Conservation (phyloP, 768 basidiomycete genomes). For the Stropharia rugosoannulata region DNA sequence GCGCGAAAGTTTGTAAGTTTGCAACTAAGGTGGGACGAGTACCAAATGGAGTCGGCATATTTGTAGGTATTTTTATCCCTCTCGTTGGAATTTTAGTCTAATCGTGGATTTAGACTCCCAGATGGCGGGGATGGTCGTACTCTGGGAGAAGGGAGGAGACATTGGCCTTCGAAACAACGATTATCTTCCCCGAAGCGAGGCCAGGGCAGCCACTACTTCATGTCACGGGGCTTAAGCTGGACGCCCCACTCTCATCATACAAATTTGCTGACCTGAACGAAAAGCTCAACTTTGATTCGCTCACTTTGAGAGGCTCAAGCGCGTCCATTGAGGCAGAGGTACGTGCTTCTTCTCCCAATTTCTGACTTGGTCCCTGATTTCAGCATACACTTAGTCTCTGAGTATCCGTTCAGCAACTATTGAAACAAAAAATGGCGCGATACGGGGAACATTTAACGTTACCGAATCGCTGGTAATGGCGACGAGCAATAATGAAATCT, state of each 20-base stretch:
- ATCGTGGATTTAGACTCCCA: slow-evolving; percentile 10
- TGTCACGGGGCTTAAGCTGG: slow-evolving; percentile 44
- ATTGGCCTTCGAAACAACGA: slow-evolving; percentile 15
- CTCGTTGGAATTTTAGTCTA: neutral
- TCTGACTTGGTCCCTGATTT: neutral
- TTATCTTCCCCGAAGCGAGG: slow-evolving; percentile 12
- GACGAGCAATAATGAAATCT: slow-evolving; percentile 1
- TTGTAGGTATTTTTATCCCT: slow-evolving; percentile 24
- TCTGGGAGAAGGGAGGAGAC: neutral
- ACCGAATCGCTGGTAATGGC: neutral
- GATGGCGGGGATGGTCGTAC: neutral
- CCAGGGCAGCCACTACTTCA: slow-evolving; percentile 16
- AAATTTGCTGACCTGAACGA: slow-evolving; percentile 26
- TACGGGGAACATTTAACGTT: slow-evolving; percentile 6
- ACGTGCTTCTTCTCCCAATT: neutral
- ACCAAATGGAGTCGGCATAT: slow-evolving; percentile 34
- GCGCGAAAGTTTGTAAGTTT: slow-evolving; percentile 27
- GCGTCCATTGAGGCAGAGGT: slow-evolving; percentile 5
- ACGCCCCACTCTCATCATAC: slow-evolving; percentile 41
- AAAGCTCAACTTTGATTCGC: slow-evolving; percentile 3
- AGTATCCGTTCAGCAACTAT: neutral
- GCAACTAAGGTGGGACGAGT: slow-evolving; percentile 8
- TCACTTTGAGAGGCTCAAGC: slow-evolving; percentile 6
- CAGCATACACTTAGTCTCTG: neutral
- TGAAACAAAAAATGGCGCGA: neutral